Base-by-base conservation (phyloP, 2,329 filamentous ascomycete genomes). In the Cladosporium sp. region DNA sequence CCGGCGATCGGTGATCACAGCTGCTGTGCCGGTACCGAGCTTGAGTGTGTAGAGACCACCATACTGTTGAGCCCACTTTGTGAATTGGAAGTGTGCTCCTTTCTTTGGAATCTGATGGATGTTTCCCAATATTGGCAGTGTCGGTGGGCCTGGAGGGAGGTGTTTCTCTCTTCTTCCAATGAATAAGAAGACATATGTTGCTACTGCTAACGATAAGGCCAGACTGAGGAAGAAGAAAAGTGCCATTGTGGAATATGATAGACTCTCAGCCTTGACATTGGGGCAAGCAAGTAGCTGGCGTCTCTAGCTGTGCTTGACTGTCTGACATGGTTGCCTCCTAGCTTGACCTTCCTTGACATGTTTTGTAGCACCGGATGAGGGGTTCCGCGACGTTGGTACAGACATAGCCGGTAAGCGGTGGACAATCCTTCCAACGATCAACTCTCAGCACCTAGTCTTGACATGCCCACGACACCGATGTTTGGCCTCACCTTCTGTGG, bases 61-160 rank as follows among this genome's bases (percentile, higher is more conserved):
- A 61, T 55, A 68, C 42, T 70, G 52, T 25, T 63, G 51, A 1
- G 66, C 65, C 69, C 69, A 71, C 60, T 67, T 58, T 8, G 63
- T 63, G 60, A 70, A 70, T 19, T 69, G 64, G 59, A 69, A 65
- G 49, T 70, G 66, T 1, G 69, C 65, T 3, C 70, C 66, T 30
- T 70, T 71, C 49, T 63, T 68, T 1, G 73, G 72, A 20, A 77
- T 71, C 55, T 75, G 72, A 36, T 74, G 72, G 3, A 75, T 63
- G 55, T 78, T 78, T 14, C 76, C 77, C 4, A 80, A 67, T 22
- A 79, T 45, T 0, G 77, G 77, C 0, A 77, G 37, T 0, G 74
- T 76, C 20, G 70, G 74, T 14, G 74, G 77, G 1, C 76, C 76
- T 58, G 69, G 66, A 22, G 65, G 65, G 7, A 68, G 54, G 38